Percentiles rank a stretch among this genome's conserved stretches.
These are phyloP conservation scores for Phylloporus sp. DNA, from an alignment of 768 basidiomycete genomes.

Conservation along the genomic window DNA sequence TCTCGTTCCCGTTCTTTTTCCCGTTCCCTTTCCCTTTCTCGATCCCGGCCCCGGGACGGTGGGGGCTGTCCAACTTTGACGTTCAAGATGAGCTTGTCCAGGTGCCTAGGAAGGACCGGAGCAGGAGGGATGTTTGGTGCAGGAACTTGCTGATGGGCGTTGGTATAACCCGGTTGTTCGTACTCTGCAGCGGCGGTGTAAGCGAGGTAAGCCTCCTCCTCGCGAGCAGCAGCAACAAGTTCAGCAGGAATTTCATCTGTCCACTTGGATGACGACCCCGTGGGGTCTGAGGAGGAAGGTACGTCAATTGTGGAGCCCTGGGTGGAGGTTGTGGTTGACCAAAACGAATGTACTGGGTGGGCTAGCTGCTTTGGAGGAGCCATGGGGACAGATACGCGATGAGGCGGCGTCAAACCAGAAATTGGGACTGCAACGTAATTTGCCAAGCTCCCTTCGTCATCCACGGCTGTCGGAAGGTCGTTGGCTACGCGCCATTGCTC, in stretches of 20 bases:
- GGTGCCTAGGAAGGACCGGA: constrained; percentile 79
- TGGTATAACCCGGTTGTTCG: constrained; percentile 33
- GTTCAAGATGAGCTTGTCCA: constrained; percentile 94
- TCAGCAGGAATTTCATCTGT: constrained; percentile 73
- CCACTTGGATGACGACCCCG: constrained; percentile 47
- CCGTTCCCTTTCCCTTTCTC: constrained; percentile 34
- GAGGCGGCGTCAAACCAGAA: constrained; percentile 31
- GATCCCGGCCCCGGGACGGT: constrained; percentile 29
- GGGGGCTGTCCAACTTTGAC: constrained; percentile 32
- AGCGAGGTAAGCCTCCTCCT: constrained; percentile 75
- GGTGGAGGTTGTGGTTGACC: constrained; percentile 36
- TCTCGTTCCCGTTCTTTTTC: constrained; percentile 32
- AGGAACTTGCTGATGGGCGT: constrained; percentile 38
- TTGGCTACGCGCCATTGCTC: constrained; percentile 76
- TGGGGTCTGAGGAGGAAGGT: constrained; percentile 27
- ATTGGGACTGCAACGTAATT: constrained; percentile 73
- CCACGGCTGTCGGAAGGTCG: constrained; percentile 82
- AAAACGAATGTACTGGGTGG: constrained; percentile 38
- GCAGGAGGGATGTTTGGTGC: constrained; percentile 84
- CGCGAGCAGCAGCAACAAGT: constrained; percentile 71
- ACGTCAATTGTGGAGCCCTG: constrained; percentile 28
- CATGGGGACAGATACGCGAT: constrained; percentile 33
- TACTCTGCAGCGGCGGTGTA: constrained; percentile 30
- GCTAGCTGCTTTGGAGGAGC: constrained; percentile 24
- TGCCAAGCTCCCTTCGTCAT: constrained; percentile 89